A percentile compares a stretch with the other conserved stretches of the same genome.
Evolutionary conservation across 495 filamentous ascomycete species (phyloP).

Genomic region (Hypoxylon rickii): DNA sequence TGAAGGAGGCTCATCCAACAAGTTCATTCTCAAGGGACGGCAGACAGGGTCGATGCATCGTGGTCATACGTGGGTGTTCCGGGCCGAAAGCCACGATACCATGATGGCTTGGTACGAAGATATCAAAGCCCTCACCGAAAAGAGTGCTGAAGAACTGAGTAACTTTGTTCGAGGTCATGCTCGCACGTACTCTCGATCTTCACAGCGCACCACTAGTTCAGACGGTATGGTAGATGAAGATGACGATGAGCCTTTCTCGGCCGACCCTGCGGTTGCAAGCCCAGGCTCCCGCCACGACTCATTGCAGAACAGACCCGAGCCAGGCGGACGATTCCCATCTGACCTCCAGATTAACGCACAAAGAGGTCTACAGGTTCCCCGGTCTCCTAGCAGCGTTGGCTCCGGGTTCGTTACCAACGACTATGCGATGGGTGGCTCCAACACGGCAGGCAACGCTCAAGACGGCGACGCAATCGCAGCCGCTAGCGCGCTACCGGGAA

Average conservation of each 20-base stretch:
- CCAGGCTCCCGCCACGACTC: slow-evolving; percentile 52
- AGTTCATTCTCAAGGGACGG: slow-evolving; percentile 95
- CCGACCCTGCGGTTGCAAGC: slow-evolving; percentile 54
- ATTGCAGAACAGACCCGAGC: slow-evolving; percentile 64
- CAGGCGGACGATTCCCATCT: slow-evolving; percentile 90
- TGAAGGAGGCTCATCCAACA: slow-evolving; percentile 86
- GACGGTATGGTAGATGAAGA: slow-evolving; percentile 80
- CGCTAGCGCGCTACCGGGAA: slow-evolving; percentile 55
- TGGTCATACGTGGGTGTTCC: slow-evolving; percentile 97
- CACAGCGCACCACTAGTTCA: slow-evolving; percentile 66
- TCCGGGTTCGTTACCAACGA: slow-evolving; percentile 59
- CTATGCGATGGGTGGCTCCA: slow-evolving; percentile 13
- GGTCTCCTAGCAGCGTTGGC: slow-evolving; percentile 77
- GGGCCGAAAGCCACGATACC: slow-evolving; percentile 90
- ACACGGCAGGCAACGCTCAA: slow-evolving; percentile 22
- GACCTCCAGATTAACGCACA: slow-evolving; percentile 74
- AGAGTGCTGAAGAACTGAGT: slow-evolving; percentile 84
- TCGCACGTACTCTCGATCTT: slow-evolving; percentile 72
- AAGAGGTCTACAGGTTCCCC: slow-evolving; percentile 74
- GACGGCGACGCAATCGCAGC: slow-evolving; percentile 64
- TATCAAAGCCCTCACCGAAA: slow-evolving; percentile 83
- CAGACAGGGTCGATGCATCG: slow-evolving; percentile 93
- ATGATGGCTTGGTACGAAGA: slow-evolving; percentile 98
- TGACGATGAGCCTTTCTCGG: slow-evolving; percentile 83
- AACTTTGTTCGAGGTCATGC: slow-evolving; percentile 81